Evolutionary conservation across 106 monocot genomes (phyloP), one percentile per base, ranked within the genome.

Genomic region (Iris macrosiphon): DNA sequence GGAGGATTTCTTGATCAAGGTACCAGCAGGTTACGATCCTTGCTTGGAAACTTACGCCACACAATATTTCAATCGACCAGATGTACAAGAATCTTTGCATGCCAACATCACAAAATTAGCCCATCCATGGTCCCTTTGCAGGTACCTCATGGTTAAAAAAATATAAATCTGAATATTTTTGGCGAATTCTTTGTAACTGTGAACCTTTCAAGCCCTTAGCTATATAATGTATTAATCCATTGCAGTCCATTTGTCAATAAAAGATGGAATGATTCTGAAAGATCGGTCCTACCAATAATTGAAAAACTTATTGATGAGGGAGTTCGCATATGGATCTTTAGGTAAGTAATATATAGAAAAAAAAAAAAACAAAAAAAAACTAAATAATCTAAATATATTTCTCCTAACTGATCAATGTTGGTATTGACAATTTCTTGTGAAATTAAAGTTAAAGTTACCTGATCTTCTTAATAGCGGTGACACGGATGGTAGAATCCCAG

Each of bases 271-370:
- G 78, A 83, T n/a, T 6, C 81, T 15, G 52, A 57, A n/a, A 17
- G 16, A 5, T 63, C 81, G 1, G 51, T 73, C 14, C 72, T 92
- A 22, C 85, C 91, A 0, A 47, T 73, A 25, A 55, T 92, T 4
- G 67, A 42, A 3, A 92, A 85, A 41, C 75, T 92, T 4, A 67
- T 92, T n/a, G 22, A 75, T 14, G 85, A 65, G 6, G 80, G 81
- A n/a, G 3, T 91, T 48, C 71, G 78, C 39, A 66, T 85, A 16
- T 91, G 91, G 91, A 75, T 91, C 69, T 85, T 50, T 77, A 90
- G 90, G 90, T 84, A 15, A 56, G 19, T 3, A 4, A 10, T 17
- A 9, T 23, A 56, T 22, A 11, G 6, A 35, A 35, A 38, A 34
- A 4, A 38, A 6, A 10, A 1, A 57, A 39, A 22, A n/a, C 4